Evolutionary conservation across 1,139 yeast genomes (phyloP), one percentile per base, ranked within the genome.

Genomic region (Debaryomyces sp.): DNA sequence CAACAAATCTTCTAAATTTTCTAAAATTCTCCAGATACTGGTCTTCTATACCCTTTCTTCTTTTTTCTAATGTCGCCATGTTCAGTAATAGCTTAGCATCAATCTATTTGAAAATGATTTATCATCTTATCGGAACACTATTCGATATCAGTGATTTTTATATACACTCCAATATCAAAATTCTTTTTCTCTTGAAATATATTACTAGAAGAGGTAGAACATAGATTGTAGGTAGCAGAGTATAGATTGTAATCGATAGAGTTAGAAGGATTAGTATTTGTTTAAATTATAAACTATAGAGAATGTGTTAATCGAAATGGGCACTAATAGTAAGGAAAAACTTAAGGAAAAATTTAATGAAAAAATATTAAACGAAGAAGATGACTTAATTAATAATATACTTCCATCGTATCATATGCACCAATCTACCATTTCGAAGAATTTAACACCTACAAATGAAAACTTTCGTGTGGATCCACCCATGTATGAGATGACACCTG

Each of bases 391-490:
- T 41, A 73, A 67, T 52, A 73, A 73, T 50, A 76, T 76, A 34
- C 64, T 76, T 10, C 81, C 81, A 1, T 73, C 78, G 12, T 76
- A 76, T 55, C 75, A 75, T 42, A 75, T 76, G 80, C 75, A 69
- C 59, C 75, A 73, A 55, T 62, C 75, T 35, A 76, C 81, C 10
- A 66, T 76, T 9, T 70, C 76, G 37, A 71, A 72, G 52, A 66
- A 67, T 22, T 54, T 76, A 45, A 67, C 70, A 2, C 75, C 75
- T 3, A 61, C 70, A 3, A 66, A 73, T 43, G 81, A 75, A 53
- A 75, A 73, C 56, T 76, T 65, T 57, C 56, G 67, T 6, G 68
- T 68, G 7, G 77, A 73, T 45, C 81, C 81, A 3, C 81, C 81
- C 2, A 61, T 57, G 34, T 76, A 76, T 54, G 79, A 74, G 48